phyloP scores from a whole-genome alignment of 2,329 filamentous ascomycete species.

The Orbilia ellipsospora region DNA sequence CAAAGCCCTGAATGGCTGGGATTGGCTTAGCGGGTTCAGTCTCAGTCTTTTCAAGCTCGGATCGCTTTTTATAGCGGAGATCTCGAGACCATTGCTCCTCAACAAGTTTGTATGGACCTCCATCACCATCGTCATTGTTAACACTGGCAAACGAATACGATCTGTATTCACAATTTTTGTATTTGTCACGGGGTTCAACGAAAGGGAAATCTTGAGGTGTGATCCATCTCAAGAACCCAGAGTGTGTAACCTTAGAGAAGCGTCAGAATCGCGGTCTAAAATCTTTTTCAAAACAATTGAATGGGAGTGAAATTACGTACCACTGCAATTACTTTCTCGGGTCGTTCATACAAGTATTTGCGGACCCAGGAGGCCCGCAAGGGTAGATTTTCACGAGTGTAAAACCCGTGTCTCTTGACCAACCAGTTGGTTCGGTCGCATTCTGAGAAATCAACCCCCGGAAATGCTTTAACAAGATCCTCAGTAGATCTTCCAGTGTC shows the following conservation, averaged over 20 bases:
- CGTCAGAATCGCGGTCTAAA: background rate
- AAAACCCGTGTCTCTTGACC: constrained; percentile 43
- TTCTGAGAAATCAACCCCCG: constrained; percentile 31
- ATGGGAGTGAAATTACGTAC: constrained; percentile 12
- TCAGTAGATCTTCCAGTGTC: constrained; percentile 40
- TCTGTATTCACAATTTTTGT: constrained; percentile 48
- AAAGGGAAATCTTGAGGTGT: constrained; percentile 48
- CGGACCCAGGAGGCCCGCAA: constrained; percentile 40
- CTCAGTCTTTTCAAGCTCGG: background rate
- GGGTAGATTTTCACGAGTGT: constrained; percentile 43
- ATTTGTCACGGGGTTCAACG: constrained; percentile 44
- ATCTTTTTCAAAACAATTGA: background rate
- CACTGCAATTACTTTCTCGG: constrained; percentile 47
- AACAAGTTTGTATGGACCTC: constrained; percentile 42
- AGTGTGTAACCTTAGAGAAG: constrained; percentile 42
- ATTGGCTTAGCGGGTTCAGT: background rate
- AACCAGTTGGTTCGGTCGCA: constrained; percentile 49
- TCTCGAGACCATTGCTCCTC: constrained; percentile 50
- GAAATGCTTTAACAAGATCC: constrained; percentile 18
- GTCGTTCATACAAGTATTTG: constrained; percentile 47
- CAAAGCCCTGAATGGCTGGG: constrained; percentile 14
- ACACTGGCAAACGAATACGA: constrained; percentile 32
- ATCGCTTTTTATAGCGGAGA: constrained; percentile 25
- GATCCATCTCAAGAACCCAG: constrained; percentile 48
- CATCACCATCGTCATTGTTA: constrained; percentile 33